Percentiles rank a stretch among this genome's conserved stretches.
phyloP scores from a whole-genome alignment of 495 filamentous ascomycete genomes.

The Hypoxylon crocopeplum region DNA sequence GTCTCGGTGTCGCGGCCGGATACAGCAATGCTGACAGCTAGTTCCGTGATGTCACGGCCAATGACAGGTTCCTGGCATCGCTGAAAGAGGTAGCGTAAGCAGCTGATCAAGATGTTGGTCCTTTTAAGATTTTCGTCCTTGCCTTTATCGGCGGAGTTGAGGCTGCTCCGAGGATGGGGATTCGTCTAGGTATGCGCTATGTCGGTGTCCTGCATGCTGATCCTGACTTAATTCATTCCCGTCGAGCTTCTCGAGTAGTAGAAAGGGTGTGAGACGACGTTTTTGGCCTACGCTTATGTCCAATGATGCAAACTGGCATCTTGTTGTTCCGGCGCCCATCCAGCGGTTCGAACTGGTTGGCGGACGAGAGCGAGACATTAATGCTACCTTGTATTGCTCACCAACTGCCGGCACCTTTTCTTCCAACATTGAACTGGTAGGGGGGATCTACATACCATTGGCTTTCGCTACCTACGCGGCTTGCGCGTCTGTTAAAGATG shows the following conservation, averaged over 20 bases:
- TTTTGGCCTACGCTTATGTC: constrained; percentile 35
- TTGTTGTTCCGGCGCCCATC: constrained; percentile 24
- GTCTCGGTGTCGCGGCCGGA: constrained; percentile 21
- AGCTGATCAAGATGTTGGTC: constrained; percentile 30
- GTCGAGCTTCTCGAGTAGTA: constrained; percentile 7
- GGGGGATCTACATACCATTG: constrained; percentile 21
- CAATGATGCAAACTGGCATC: constrained; percentile 40
- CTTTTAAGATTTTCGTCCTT: constrained; percentile 24
- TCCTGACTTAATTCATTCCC: constrained; percentile 27
- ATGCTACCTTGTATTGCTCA: constrained; percentile 31
- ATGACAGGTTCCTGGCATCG: constrained; percentile 21
- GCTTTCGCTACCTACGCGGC: constrained; percentile 23
- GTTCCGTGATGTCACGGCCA: constrained; percentile 23
- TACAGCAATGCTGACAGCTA: constrained; percentile 31
- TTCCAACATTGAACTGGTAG: constrained; percentile 11
- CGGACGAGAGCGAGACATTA: constrained; percentile 36
- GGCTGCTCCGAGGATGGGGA: constrained; percentile 29
- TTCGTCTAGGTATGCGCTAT: constrained; percentile 13
- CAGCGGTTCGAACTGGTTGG: constrained; percentile 32
- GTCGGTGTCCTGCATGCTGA: constrained; percentile 30
- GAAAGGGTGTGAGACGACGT: constrained; percentile 22
- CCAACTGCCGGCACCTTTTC: constrained; percentile 33
- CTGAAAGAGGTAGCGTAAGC: constrained; percentile 33
- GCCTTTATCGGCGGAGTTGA: constrained; percentile 27
- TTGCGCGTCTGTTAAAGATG: constrained; percentile 36